phyloP scores from a whole-genome alignment of 176 grass and related monocot genomes.

The Neostapfia colusana region DNA sequence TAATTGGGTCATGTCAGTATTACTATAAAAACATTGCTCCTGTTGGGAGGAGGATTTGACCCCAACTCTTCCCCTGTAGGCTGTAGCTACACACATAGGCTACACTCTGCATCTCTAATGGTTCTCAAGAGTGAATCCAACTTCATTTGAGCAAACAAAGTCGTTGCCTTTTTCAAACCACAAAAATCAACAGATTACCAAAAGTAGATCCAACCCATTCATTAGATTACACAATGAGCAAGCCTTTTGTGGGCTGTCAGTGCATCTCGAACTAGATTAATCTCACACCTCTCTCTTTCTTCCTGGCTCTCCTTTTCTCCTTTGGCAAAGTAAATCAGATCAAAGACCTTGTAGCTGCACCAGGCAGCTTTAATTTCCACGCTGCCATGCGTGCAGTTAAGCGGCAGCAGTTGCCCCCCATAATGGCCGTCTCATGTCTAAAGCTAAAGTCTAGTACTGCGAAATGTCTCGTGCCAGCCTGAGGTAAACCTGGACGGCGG shows the following conservation, averaged over 20 bases:
- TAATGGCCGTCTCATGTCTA: constrained; percentile 47
- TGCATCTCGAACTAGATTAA: constrained; percentile 30
- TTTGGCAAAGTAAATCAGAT: constrained; percentile 12
- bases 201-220: constrained; percentile 33
- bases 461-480: constrained; percentile 8
- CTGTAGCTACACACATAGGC: no score
- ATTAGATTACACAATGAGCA: constrained; percentile 9
- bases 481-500: not conserved
- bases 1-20: no score
- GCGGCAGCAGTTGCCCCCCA: constrained; percentile 27
- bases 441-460: constrained; percentile 17
- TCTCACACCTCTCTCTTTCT: not conserved
- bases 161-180: not conserved
- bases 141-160: not conserved
- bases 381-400: constrained; percentile 33
- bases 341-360: constrained; percentile 4
- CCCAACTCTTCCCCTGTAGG: no score
- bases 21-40: no score
- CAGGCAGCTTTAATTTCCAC: constrained; percentile 13
- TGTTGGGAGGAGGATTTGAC: no score
- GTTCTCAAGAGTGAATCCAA: not conserved
- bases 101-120: not conserved
- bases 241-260: constrained; percentile 12
- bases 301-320: not conserved
- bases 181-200: not conserved